Base-by-base conservation (phyloP, 495 filamentous ascomycete genomes). In the Extremus antarcticus region DNA sequence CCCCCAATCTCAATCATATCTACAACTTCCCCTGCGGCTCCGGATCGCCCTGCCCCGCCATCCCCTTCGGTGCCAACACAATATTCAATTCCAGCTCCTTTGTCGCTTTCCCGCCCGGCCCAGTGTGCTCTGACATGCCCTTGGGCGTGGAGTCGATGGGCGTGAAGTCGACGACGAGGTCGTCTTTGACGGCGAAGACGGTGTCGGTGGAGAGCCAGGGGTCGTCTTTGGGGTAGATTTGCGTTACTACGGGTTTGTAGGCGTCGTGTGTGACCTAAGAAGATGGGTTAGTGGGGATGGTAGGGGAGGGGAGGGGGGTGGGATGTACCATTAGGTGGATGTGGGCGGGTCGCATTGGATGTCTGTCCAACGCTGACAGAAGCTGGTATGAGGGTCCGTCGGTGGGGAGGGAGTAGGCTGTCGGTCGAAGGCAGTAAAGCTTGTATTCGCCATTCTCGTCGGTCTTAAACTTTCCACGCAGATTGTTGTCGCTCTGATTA, bases 371-470 rank as follows among this genome's bases (percentile, higher is more conserved):
- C 48, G 84, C 65, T 48, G 75, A 71, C 51, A 92, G 76, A 19
- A 92, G 75, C 52, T 77, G 75, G 65, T 77, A 83, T 53, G 83
- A 81, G 55, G 87, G 85, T 3, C 83, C 85, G 66, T 91, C 85
- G 65, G 77, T 80, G 41, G 87, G 87, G 46, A 91, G 75, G 4
- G 80, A 83, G 74, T 92, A 92, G 4, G 85, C 80, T 1, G 85
- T 89, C 0, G 87, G 87, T 69, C 86, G 79, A 65, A 88, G 79
- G 78, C 85, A 90, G 78, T 90, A 90, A 71, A 86, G 85, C 64
- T 69, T 74, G 74, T 87, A 92, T 58, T 81, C 73, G 66, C 86
- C 86, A 56, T 89, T 78, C 60, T 77, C 82, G 73, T 92, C 80
- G 60, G 81, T 78, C 60, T 75, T 78, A 78, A 88, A 90, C 73